A percentile compares a stretch with the other conserved stretches of the same genome.
Conservation (phyloP, 1,284 basidiomycete genomes). For the Pseudozyma sp. region DNA sequence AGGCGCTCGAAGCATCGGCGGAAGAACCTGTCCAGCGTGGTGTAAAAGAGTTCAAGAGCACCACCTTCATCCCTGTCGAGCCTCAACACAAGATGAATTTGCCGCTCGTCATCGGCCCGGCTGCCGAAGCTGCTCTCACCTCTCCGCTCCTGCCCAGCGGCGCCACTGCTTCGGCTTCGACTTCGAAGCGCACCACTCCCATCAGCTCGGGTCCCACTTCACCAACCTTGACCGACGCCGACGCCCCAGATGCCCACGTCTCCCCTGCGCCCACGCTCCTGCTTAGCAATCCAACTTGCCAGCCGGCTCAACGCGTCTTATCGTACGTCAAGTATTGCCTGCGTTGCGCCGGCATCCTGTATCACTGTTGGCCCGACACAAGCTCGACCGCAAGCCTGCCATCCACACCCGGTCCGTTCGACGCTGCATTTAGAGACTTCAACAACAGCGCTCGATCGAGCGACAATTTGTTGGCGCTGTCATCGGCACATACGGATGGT, state of each 20-base stretch:
- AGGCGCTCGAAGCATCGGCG: slow-evolving; percentile 36
- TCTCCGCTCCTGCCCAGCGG: slow-evolving; percentile 38
- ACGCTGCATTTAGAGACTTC: slow-evolving; percentile 35
- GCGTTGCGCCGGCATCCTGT: slow-evolving; percentile 72
- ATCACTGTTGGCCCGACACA: slow-evolving; percentile 70
- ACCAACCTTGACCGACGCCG: slow-evolving; percentile 8
- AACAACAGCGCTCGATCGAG: slow-evolving; percentile 29
- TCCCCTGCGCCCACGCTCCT: slow-evolving; percentile 46
- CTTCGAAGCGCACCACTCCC: slow-evolving; percentile 39
- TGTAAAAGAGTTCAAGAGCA: slow-evolving; percentile 71
- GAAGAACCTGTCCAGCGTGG: slow-evolving; percentile 36
- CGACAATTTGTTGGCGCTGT: slow-evolving; percentile 6
- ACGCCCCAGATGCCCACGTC: slow-evolving; percentile 20
- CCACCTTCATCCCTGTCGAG: slow-evolving; percentile 70
- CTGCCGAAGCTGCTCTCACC: slow-evolving; percentile 46
- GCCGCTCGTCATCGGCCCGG: slow-evolving; percentile 59
- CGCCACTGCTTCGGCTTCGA: slow-evolving; percentile 27
- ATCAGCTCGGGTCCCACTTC: slow-evolving; percentile 37
- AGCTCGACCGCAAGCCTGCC: slow-evolving; percentile 38
- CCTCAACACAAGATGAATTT: slow-evolving; percentile 71
- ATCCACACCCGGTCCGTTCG: slow-evolving; percentile 40
- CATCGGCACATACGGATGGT: slow-evolving; percentile 13
- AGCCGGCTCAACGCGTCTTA: slow-evolving; percentile 56
- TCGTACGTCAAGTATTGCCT: slow-evolving; percentile 70
- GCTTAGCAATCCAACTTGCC: slow-evolving; percentile 59